Evolutionary conservation across 1,284 basidiomycete genomes (phyloP), one percentile per base, ranked within the genome.

Genomic region (Sanguinoderma infundibulare): DNA sequence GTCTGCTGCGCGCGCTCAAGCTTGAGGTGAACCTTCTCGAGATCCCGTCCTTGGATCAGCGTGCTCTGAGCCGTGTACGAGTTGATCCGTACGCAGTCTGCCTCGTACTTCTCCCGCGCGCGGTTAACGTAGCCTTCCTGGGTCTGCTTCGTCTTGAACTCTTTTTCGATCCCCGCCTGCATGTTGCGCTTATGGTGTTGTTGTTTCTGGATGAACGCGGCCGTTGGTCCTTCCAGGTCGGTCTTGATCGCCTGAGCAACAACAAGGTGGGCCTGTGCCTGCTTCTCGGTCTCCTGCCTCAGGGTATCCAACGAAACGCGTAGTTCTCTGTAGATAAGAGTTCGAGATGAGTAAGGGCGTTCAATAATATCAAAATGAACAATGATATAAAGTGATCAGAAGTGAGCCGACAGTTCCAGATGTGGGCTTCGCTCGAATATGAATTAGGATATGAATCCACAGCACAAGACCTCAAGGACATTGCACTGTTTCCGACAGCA

Each of bases 71-170:
- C 97, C 3, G 96, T 97, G 75, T 93, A 96, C 8, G 94, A 92
- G 75, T 98, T 98, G 83, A 98, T 96, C 64, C 91, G 89, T 64
- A 98, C 83, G 75, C 96, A 98, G 73, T 98, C 96, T 57, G 85
- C 83, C 75, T 98, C 95, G 78, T 98, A 99, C 73, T 96, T 94
- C 74, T 98, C 95, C 65, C 94, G 87, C 1, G 97, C 94, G 76
- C 95, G 95, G 66, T 83, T 81, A 35, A 96, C 94, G 68, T 95
- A 89, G 22, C 83, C 81, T 70, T 96, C 94, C 69, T 95, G 93
- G 7, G 87, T 83, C 69, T 91, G 89, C 73, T 96, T 96, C 55
- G 86, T 85, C 76, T 94, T 95, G 82, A 89, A 95, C 69, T 91
- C 83, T 75, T 95, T 95, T 75, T 98, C 96, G 69, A 98, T 89